Conservation (phyloP, 257 asterid genomes). For the Gardenia jasminoides region DNA sequence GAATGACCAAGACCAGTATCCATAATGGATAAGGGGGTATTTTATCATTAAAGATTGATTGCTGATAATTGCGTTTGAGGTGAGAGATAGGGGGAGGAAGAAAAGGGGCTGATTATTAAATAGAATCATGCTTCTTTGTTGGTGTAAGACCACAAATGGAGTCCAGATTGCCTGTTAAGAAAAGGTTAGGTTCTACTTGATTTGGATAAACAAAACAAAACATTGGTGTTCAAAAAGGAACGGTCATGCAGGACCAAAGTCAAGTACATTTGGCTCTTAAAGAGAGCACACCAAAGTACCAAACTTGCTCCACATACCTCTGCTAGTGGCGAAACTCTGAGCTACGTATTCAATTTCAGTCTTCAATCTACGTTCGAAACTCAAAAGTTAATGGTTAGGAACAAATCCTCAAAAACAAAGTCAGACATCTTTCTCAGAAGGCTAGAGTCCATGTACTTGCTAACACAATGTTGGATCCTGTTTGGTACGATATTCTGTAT, state of each 20-base stretch:
- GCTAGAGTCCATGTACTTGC: not conserved
- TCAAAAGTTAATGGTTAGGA: not conserved
- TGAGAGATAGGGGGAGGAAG: not conserved
- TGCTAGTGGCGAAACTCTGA: conserved; percentile 1
- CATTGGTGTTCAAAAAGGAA: conserved; percentile 3
- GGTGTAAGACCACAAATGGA: not conserved
- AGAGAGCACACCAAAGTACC: conserved; percentile 3
- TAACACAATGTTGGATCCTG: not conserved
- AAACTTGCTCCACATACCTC: conserved; percentile 16
- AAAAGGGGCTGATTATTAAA: not conserved
- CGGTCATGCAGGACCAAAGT: conserved; percentile 16
- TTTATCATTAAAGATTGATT: not conserved
- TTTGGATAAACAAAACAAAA: not conserved
- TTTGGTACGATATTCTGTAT: not conserved
- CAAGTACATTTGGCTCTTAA: conserved; percentile 17
- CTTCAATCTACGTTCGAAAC: not conserved
- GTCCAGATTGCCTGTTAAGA: conserved; percentile 14
- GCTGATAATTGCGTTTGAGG: conserved; percentile 1
- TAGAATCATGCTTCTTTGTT: conserved; percentile 9
- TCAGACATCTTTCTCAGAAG: not conserved
- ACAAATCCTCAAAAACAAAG: not conserved
- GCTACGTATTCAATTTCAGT: not conserved
- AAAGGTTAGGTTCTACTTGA: not conserved
- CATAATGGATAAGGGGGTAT: not conserved
- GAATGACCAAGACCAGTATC: too few relatives aligned